These are phyloP conservation scores for Spergularia marina DNA, from an alignment of 148 eudicot genomes.

Conservation along the genomic window DNA sequence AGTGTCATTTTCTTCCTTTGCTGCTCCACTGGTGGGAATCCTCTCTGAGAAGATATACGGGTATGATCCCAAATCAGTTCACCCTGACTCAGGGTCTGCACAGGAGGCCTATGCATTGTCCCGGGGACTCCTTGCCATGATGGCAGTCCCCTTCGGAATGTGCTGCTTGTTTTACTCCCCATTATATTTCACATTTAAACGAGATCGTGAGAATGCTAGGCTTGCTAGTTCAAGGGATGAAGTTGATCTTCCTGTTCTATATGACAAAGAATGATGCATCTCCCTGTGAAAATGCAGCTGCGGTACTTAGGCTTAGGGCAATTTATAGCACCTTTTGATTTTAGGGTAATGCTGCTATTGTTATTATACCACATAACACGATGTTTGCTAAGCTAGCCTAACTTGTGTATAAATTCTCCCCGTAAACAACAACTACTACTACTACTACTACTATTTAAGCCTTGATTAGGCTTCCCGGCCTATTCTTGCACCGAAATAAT, in stretches of 20 bases:
- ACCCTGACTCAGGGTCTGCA: conserved; percentile 48
- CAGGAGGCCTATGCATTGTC: conserved; percentile 83
- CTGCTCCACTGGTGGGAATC: conserved; percentile 92
- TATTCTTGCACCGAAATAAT: no score
- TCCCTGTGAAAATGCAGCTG: background rate
- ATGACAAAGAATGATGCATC: conserved; percentile 13
- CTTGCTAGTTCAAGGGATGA: conserved; percentile 60
- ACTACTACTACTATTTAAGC: background rate
- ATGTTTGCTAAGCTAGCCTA: background rate
- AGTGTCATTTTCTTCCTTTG: conserved; percentile 88
- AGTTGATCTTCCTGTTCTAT: conserved; percentile 28
- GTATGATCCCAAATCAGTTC: conserved; percentile 65
- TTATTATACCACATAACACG: background rate
- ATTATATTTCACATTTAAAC: conserved; percentile 61
- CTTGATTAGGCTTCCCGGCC: background rate
- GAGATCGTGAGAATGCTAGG: conserved; percentile 69
- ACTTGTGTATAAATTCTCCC: conserved; percentile 2
- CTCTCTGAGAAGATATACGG: conserved; percentile 86
- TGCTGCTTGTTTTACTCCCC: conserved; percentile 85
- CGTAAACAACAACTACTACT: no score
- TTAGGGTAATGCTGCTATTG: background rate
- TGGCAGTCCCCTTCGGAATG: conserved; percentile 86
- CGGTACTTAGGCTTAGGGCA: background rate
- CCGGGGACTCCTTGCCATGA: conserved; percentile 82
- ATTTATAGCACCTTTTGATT: background rate